Evolutionary conservation across 345 rosid genomes (phyloP).

Genomic region (Pistacia atlantica): DNA sequence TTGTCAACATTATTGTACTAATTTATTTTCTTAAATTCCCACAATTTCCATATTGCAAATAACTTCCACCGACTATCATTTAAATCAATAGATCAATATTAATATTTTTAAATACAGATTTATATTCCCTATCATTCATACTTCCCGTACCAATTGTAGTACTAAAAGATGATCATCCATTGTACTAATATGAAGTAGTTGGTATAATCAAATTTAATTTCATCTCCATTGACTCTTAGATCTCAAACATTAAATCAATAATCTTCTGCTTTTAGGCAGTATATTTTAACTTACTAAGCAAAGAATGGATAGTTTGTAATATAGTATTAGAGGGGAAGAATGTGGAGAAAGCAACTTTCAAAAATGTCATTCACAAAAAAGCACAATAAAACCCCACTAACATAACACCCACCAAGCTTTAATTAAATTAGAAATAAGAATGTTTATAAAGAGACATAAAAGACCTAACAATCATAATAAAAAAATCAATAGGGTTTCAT

Average conservation of each 20-base stretch:
- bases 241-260: background rate
- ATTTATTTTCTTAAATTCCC: background rate
- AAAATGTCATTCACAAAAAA: conserved; percentile 18
- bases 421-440: conserved; percentile 25
- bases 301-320: conserved; percentile 15
- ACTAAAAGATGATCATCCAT: background rate
- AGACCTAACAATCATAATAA: conserved; percentile 16
- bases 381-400: conserved; percentile 28
- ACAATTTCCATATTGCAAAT: too few relatives aligned
- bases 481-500: too few relatives aligned
- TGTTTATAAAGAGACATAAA: conserved; percentile 27
- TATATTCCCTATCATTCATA: too few relatives aligned
- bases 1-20: background rate
- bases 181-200: background rate
- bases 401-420: conserved; percentile 2
- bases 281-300: background rate
- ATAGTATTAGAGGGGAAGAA: conserved; percentile 36
- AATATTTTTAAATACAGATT: too few relatives aligned
- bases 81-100: background rate
- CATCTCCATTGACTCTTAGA: conserved; percentile 8
- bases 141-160: conserved; percentile 6
- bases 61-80: background rate
- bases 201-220: background rate
- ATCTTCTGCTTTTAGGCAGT: background rate
- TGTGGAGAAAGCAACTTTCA: conserved; percentile 41